A percentile compares a stretch with the other conserved stretches of the same genome.
Conservation (phyloP, 768 basidiomycete genomes). For the Amanita muscaria region DNA sequence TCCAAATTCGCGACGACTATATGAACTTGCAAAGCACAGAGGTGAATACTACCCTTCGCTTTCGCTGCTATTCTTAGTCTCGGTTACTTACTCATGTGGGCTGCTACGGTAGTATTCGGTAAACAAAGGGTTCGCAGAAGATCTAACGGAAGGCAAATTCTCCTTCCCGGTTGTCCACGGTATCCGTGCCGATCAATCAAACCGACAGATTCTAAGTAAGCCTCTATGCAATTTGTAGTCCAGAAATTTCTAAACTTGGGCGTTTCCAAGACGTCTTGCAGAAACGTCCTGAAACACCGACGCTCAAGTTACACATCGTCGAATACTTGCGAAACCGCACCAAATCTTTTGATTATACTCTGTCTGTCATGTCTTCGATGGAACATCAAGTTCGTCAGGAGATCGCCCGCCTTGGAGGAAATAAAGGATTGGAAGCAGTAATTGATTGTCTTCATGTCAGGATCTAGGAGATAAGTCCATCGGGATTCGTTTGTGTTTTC, state of each 20-base stretch:
- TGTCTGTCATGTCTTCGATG: constrained; percentile 55
- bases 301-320: constrained; percentile 75
- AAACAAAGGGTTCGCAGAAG: constrained; percentile 87
- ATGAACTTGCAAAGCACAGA: constrained; percentile 81
- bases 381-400: constrained; percentile 63
- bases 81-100: background rate
- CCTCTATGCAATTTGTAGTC: constrained; percentile 8
- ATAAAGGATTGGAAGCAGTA: constrained; percentile 47
- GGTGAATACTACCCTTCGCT: too few species aligned
- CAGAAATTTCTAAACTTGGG: background rate
- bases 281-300: constrained; percentile 74
- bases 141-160: constrained; percentile 95
- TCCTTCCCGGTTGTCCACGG: constrained; percentile 93
- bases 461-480: too few species aligned
- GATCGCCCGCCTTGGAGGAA: constrained; percentile 71
- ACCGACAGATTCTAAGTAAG: constrained; percentile 78
- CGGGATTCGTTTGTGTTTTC: too few species aligned
- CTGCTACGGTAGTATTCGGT: constrained; percentile 57
- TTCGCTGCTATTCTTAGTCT: constrained; percentile 8
- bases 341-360: constrained; percentile 82
- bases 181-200: constrained; percentile 70
- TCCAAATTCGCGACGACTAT: constrained; percentile 92
- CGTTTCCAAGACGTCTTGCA: constrained; percentile 90
- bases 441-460: constrained; percentile 45
- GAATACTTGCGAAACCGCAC: constrained; percentile 69